These are phyloP conservation scores for Coniochaeta prunicola DNA, from an alignment of 2,329 filamentous ascomycete species.

Conservation along the genomic window DNA sequence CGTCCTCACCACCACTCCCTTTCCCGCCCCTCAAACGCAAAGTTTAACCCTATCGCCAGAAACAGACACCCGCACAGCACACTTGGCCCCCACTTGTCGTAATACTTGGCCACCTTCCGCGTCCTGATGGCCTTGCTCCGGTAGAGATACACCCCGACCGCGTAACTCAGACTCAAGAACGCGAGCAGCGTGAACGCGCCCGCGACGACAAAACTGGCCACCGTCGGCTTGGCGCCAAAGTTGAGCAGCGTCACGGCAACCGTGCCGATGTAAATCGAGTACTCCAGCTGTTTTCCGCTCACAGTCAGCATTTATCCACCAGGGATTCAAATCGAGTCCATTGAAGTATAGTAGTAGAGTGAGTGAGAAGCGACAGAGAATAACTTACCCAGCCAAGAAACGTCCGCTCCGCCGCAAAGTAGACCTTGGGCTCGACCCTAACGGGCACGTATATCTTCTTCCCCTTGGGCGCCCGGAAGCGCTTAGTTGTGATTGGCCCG, in stretches of 20 bases:
- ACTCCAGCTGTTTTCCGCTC: slow-evolving; percentile 61
- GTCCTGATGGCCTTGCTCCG: slow-evolving; percentile 78
- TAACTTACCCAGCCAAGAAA: slow-evolving; percentile 81
- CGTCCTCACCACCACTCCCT: slow-evolving; percentile 44
- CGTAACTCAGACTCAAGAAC: slow-evolving; percentile 71
- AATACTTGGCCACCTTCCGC: slow-evolving; percentile 79
- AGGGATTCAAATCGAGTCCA: neutral
- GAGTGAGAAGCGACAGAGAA: slow-evolving; percentile 1
- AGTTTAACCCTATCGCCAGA: slow-evolving; percentile 68
- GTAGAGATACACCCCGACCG: slow-evolving; percentile 78
- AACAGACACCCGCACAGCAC: slow-evolving; percentile 68
- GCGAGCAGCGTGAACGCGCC: slow-evolving; percentile 80
- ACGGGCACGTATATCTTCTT: slow-evolving; percentile 96
- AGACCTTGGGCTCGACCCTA: slow-evolving; percentile 94
- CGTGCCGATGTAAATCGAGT: slow-evolving; percentile 86
- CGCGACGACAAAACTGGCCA: slow-evolving; percentile 58
- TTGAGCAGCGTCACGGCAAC: slow-evolving; percentile 81
- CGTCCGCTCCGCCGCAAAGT: slow-evolving; percentile 91
- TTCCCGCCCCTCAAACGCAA: slow-evolving; percentile 66
- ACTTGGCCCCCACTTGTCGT: slow-evolving; percentile 82
- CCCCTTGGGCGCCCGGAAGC: slow-evolving; percentile 67
- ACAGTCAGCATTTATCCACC: neutral
- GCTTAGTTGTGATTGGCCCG: slow-evolving; percentile 48
- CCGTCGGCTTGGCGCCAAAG: slow-evolving; percentile 56
- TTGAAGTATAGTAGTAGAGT: no score